Percentiles rank a stretch among this genome's conserved stretches.
These are phyloP conservation scores for Rhododendron mucronatum DNA, from an alignment of 148 eudicot species.

Conservation along the genomic window DNA sequence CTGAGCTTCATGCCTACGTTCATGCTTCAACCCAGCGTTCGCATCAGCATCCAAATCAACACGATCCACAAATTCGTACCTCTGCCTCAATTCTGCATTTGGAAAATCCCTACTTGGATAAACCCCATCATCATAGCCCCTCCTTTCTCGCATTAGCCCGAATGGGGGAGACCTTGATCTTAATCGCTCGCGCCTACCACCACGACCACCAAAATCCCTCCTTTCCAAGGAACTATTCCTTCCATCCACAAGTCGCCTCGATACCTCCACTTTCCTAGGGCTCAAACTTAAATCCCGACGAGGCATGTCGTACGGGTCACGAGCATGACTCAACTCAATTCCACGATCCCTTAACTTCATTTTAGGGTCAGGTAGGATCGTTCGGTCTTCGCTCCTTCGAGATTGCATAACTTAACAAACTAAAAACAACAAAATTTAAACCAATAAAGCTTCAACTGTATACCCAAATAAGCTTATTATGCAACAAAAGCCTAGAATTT, in stretches of 20 bases:
- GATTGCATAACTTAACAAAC: slow-evolving; percentile 7
- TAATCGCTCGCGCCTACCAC: slow-evolving; percentile 12
- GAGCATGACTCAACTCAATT: not conserved
- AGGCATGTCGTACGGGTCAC: slow-evolving; percentile 9
- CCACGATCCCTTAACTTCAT: slow-evolving; percentile 15
- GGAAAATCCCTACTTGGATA: slow-evolving; percentile 5
- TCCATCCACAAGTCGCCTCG: slow-evolving; percentile 7
- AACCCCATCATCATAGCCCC: slow-evolving; percentile 13
- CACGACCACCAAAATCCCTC: slow-evolving; percentile 18
- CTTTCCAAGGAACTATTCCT: slow-evolving; percentile 18
- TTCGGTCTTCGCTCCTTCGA: slow-evolving; percentile 19
- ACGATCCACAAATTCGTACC: slow-evolving; percentile 21
- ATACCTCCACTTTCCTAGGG: slow-evolving; percentile 13
- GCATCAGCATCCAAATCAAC: slow-evolving; percentile 18
- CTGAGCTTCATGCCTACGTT: slow-evolving; percentile 5
- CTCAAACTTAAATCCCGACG: slow-evolving; percentile 20
- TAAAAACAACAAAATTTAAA: not conserved
- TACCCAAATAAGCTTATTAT: not conserved
- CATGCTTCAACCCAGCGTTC: slow-evolving; percentile 13
- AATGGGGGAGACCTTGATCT: slow-evolving; percentile 20
- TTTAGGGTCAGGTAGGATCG: slow-evolving; percentile 8
- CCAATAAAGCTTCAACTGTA: not conserved
- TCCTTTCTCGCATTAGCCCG: slow-evolving; percentile 4
- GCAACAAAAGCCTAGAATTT: not conserved
- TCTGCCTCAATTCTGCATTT: not conserved